Evolutionary conservation across 1,284 basidiomycete genomes (phyloP).

Genomic region (Grifola frondosa): DNA sequence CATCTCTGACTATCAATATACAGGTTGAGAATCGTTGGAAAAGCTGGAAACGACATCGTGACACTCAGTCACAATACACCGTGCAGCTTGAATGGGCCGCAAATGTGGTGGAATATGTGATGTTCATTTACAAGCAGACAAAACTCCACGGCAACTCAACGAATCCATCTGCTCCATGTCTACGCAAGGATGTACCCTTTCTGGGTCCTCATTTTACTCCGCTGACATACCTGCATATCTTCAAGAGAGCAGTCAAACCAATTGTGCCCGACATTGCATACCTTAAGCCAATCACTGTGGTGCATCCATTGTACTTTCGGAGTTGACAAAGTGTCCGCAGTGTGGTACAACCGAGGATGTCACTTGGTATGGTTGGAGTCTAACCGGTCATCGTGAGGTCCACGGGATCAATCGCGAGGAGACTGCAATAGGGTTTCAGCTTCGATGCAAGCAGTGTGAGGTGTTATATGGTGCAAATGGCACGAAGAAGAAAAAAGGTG

Average conservation of each 20-base stretch:
- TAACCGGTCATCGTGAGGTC: conserved; percentile 18
- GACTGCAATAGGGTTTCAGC: conserved; percentile 18
- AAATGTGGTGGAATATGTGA: conserved; percentile 21
- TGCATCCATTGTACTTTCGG: conserved; percentile 23
- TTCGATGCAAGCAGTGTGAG: conserved; percentile 19
- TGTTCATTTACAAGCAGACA: conserved; percentile 11
- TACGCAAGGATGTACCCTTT: not conserved
- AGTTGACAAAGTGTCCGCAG: conserved; percentile 16
- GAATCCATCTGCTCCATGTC: not conserved
- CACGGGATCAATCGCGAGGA: conserved; percentile 19
- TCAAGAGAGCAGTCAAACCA: too few species aligned
- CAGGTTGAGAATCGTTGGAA: too few species aligned
- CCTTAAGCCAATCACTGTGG: conserved; percentile 22
- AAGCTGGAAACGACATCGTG: too few species aligned
- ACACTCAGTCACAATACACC: conserved; percentile 2
- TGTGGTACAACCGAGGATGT: conserved; percentile 11
- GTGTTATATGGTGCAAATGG: not conserved
- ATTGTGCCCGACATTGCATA: conserved; percentile 14
- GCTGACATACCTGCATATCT: not conserved
- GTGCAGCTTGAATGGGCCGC: conserved; percentile 22
- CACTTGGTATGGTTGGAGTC: conserved; percentile 19
- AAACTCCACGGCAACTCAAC: conserved; percentile 7
- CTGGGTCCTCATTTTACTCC: not conserved
- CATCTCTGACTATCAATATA: too few species aligned
- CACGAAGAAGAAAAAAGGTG: too few species aligned